These are phyloP conservation scores for Myxozyma sirexii DNA, from an alignment of 805 yeast genomes.

Conservation along the genomic window DNA sequence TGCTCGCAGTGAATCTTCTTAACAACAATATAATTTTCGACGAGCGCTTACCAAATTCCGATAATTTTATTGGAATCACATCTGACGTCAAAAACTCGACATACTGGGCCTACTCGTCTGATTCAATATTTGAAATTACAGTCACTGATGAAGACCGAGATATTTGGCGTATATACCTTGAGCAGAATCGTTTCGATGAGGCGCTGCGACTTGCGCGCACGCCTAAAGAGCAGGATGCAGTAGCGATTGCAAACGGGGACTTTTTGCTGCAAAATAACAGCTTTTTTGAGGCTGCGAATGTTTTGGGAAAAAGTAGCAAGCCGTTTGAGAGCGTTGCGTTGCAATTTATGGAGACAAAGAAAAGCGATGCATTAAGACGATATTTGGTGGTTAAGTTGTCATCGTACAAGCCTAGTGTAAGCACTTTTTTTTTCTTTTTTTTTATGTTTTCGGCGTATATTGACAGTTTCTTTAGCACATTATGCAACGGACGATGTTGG, in stretches of 20 bases:
- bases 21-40: slow-evolving; percentile 52
- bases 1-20: slow-evolving; percentile 54
- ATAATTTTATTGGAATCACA: slow-evolving; percentile 50
- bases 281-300: slow-evolving; percentile 49
- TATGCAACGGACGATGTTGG: slow-evolving; percentile 56
- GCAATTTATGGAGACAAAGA: slow-evolving; percentile 50
- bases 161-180: slow-evolving; percentile 70
- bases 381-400: slow-evolving; percentile 51
- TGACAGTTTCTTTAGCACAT: slow-evolving; percentile 20
- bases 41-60: slow-evolving; percentile 46
- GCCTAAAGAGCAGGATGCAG: slow-evolving; percentile 49
- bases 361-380: slow-evolving; percentile 50
- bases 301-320: slow-evolving; percentile 62
- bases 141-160: slow-evolving; percentile 69
- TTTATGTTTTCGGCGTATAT: too few relatives aligned
- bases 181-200: slow-evolving; percentile 58
- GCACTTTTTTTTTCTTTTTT: neutral
- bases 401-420: slow-evolving; percentile 22
- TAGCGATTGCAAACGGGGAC: slow-evolving; percentile 60
- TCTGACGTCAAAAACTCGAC: slow-evolving; percentile 58
- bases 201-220: slow-evolving; percentile 58
- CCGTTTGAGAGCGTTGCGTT: slow-evolving; percentile 73
- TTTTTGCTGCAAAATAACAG: slow-evolving; percentile 45
- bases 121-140: slow-evolving; percentile 69
- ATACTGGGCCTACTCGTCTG: slow-evolving; percentile 72